Evolutionary conservation across 306 rosid species (phyloP).

Genomic region (Coriaria nepalensis): DNA sequence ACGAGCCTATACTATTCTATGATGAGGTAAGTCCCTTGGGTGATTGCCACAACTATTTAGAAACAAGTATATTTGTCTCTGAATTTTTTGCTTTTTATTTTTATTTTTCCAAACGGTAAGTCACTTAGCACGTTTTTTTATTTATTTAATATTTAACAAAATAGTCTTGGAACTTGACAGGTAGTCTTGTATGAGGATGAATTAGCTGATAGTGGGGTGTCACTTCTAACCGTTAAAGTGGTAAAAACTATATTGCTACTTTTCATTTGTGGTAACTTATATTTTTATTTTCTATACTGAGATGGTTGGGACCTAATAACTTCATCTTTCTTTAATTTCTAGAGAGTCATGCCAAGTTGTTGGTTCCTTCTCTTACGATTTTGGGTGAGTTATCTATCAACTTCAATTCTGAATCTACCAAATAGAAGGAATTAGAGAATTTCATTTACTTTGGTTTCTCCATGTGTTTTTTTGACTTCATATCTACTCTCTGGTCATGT

Average conservation of each 20-base stretch:
- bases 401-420: slow-evolving; percentile 4
- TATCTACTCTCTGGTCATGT: neutral
- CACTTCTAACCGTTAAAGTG: slow-evolving; percentile 95
- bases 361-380: slow-evolving; percentile 95
- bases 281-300: slow-evolving; percentile 9
- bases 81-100: too few relatives aligned
- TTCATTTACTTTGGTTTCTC: neutral
- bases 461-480: neutral
- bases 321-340: slow-evolving; percentile 22
- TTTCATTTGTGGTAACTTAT: slow-evolving; percentile 4
- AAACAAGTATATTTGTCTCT: neutral
- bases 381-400: slow-evolving; percentile 71
- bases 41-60: slow-evolving; percentile 3
- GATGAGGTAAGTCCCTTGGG: slow-evolving; percentile 53
- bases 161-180: slow-evolving; percentile 32
- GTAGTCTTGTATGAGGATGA: slow-evolving; percentile 95
- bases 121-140: slow-evolving; percentile 12
- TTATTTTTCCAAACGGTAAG: neutral
- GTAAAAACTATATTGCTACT: slow-evolving; percentile 30
- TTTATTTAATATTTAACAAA: slow-evolving; percentile 15
- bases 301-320: slow-evolving; percentile 18
- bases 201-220: slow-evolving; percentile 83
- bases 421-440: neutral
- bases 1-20: slow-evolving; percentile 92
- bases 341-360: slow-evolving; percentile 95